Evolutionary conservation across 2,329 filamentous ascomycete genomes (phyloP).

Genomic region (Canariomyces notabilis): DNA sequence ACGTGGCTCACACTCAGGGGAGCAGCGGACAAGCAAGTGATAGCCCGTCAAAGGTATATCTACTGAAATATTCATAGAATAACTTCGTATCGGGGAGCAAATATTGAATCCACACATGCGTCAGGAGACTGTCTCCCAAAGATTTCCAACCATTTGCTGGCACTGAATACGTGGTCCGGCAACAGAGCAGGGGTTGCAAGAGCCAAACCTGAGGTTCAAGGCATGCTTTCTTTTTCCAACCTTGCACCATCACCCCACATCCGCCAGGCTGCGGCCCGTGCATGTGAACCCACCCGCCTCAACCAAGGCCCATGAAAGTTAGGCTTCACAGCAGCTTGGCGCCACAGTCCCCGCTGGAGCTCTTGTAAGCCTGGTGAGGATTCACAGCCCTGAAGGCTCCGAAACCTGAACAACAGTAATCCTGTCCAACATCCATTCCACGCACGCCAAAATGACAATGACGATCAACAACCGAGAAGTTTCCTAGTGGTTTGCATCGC

Average conservation of each 20-base stretch:
- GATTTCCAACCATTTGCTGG: too few species aligned
- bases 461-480: neutral
- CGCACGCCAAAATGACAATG: constrained; percentile 1
- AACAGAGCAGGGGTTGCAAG: neutral
- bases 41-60: too few species aligned
- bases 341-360: neutral
- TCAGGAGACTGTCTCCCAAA: too few species aligned
- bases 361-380: neutral
- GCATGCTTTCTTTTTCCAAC: neutral
- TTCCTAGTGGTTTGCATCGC: neutral
- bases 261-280: neutral
- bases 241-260: neutral
- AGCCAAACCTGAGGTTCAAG: neutral
- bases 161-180: too few species aligned
- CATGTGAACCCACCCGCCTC: too few species aligned
- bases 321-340: neutral
- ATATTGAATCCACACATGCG: too few species aligned
- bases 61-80: too few species aligned
- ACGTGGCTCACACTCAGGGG: constrained; percentile 5
- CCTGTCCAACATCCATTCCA: neutral
- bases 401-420: neutral
- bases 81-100: too few species aligned
- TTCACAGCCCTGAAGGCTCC: neutral
- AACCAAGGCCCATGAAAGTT: neutral
- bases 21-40: neutral